Evolutionary conservation across 352 stramenopile species (phyloP).

Genomic region (Pythium rhizo-oryzae): DNA sequence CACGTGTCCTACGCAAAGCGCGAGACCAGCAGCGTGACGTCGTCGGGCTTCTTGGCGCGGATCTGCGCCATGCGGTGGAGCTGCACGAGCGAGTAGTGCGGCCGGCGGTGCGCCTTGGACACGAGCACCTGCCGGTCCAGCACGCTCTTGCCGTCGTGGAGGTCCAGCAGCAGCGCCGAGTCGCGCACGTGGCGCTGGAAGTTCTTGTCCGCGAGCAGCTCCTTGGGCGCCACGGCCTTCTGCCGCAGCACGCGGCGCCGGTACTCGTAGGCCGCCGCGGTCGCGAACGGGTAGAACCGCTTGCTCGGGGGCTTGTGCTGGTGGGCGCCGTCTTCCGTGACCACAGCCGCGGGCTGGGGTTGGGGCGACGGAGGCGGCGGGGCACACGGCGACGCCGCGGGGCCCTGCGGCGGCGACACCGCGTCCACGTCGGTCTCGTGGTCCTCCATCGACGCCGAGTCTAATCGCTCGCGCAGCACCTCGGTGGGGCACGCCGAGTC

Average conservation of each 20-base stretch:
- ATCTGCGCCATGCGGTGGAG: constrained; percentile 77
- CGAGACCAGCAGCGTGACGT: constrained; percentile 77
- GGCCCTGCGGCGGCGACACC: background rate
- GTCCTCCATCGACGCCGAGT: constrained; percentile 27
- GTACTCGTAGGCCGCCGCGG: constrained; percentile 65
- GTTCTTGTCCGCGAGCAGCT: constrained; percentile 37
- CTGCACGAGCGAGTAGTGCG: constrained; percentile 72
- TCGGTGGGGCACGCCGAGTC: constrained; percentile 6
- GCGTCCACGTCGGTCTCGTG: background rate
- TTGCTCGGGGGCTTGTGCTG: constrained; percentile 15
- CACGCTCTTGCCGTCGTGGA: constrained; percentile 54
- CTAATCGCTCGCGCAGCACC: constrained; percentile 19
- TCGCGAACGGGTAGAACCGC: constrained; percentile 67
- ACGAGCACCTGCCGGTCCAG: constrained; percentile 60
- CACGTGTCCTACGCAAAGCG: constrained; percentile 33
- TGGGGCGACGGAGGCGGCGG: background rate
- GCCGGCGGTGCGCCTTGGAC: constrained; percentile 51
- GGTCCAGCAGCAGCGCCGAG: constrained; percentile 52
- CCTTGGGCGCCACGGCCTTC: constrained; percentile 14
- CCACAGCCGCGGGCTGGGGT: background rate
- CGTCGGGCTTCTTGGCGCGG: constrained; percentile 75
- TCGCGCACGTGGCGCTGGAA: constrained; percentile 47
- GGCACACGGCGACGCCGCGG: background rate
- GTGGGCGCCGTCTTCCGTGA: constrained; percentile 1
- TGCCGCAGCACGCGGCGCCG: constrained; percentile 46